Evolutionary conservation across 2,329 filamentous ascomycete genomes (phyloP).

Genomic region (Drechmeria coniospora): DNA sequence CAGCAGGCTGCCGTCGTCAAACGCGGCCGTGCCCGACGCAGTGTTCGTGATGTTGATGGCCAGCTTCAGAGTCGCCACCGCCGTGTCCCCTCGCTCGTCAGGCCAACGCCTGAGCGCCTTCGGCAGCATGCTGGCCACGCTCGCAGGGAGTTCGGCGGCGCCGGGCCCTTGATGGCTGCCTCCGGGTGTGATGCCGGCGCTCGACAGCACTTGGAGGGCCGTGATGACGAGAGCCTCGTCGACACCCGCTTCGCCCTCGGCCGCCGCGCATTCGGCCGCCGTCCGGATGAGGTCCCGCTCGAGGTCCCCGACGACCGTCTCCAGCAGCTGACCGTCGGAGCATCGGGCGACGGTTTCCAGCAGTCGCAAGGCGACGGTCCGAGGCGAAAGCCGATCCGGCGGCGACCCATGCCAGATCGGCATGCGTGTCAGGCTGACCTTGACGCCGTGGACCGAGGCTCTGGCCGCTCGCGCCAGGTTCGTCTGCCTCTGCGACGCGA

Average conservation of each 20-base stretch:
- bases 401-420: constrained; percentile 43
- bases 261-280: constrained; percentile 8
- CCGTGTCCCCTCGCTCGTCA: constrained; percentile 10
- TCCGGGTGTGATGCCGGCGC: constrained; percentile 8
- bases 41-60: constrained; percentile 81
- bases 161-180: constrained; percentile 9
- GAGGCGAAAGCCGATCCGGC: constrained; percentile 40
- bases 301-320: constrained; percentile 14
- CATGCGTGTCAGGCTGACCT: constrained; percentile 33
- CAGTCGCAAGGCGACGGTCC: constrained; percentile 46
- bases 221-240: constrained; percentile 27
- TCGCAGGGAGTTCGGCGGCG: constrained; percentile 12
- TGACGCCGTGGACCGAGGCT: constrained; percentile 37
- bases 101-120: constrained; percentile 16
- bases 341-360: constrained; percentile 29
- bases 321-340: constrained; percentile 13
- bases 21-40: constrained; percentile 53
- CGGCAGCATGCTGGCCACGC: constrained; percentile 15
- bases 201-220: constrained; percentile 20
- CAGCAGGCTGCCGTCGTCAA: constrained; percentile 45
- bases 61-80: constrained; percentile 32
- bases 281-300: constrained; percentile 12
- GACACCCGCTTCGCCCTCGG: constrained; percentile 4
- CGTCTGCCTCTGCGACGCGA: constrained; percentile 48
- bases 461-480: constrained; percentile 56